phyloP scores from a whole-genome alignment of 495 filamentous ascomycete species.

The Penicillium canescens region DNA sequence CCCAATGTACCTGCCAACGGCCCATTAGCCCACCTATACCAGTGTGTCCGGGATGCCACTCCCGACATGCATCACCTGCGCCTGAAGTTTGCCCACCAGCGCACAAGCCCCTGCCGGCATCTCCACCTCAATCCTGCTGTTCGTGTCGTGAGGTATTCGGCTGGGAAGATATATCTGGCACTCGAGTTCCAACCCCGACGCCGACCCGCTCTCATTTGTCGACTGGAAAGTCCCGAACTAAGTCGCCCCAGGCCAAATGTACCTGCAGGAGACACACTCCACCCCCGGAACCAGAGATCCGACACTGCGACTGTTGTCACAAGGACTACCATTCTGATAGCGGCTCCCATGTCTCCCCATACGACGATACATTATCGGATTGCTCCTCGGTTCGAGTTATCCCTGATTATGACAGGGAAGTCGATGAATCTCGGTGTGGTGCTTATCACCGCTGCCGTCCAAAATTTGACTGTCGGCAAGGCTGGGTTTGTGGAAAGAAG shows the following conservation, averaged over 20 bases:
- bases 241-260: not conserved
- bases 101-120: no score
- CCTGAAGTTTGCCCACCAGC: no score
- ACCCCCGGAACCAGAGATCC: not conserved
- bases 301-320: not conserved
- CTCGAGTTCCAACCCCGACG: not conserved
- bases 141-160: no score
- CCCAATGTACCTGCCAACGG: not conserved
- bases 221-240: not conserved
- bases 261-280: not conserved
- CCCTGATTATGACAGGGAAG: not conserved
- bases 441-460: conserved; percentile 5
- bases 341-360: not conserved
- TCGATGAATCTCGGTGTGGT: not conserved
- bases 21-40: not conserved
- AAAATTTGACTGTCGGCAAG: not conserved
- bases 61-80: no score
- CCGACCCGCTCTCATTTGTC: not conserved
- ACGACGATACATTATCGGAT: conserved; percentile 1
- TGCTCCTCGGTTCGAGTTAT: not conserved
- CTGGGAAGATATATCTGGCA: no score
- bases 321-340: not conserved
- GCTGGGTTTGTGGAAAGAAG: conserved; percentile 5
- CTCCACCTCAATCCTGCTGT: no score
- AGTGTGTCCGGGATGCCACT: not conserved